phyloP scores from a whole-genome alignment of 495 filamentous ascomycete genomes.

The Stereocaulon alpinum region DNA sequence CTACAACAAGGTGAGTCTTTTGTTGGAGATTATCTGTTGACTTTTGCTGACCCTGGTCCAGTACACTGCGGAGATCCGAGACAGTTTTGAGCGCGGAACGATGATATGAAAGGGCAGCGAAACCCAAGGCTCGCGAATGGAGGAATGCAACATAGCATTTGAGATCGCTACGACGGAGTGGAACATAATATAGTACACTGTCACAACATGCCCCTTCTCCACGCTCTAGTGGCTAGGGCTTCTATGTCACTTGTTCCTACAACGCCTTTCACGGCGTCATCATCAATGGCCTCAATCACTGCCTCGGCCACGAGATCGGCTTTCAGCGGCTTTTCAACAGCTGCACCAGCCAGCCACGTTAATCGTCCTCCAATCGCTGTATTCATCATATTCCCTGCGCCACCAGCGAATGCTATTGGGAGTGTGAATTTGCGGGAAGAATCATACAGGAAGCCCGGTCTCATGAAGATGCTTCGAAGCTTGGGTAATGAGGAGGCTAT shows the following conservation, averaged over 20 bases:
- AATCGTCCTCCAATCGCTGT: slow-evolving; percentile 60
- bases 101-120: slow-evolving; percentile 41
- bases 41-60: slow-evolving; percentile 32
- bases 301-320: slow-evolving; percentile 79
- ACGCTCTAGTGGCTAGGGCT: slow-evolving; percentile 59
- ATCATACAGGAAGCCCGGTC: slow-evolving; percentile 86
- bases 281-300: slow-evolving; percentile 65
- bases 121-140: background rate
- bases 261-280: slow-evolving; percentile 56
- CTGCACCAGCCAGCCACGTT: slow-evolving; percentile 63
- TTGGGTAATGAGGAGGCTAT: slow-evolving; percentile 60
- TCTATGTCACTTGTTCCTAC: slow-evolving; percentile 63
- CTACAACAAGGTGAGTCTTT: slow-evolving; percentile 72
- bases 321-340: slow-evolving; percentile 74
- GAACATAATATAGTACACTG: slow-evolving; percentile 3
- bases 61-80: slow-evolving; percentile 94
- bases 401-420: slow-evolving; percentile 65
- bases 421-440: slow-evolving; percentile 69
- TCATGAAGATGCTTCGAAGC: slow-evolving; percentile 71
- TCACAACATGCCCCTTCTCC: slow-evolving; percentile 75
- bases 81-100: slow-evolving; percentile 95
- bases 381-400: slow-evolving; percentile 61
- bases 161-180: background rate
- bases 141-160: background rate
- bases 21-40: background rate